Conservation (phyloP, 768 basidiomycete species). For the Pisolithus marmoratus region DNA sequence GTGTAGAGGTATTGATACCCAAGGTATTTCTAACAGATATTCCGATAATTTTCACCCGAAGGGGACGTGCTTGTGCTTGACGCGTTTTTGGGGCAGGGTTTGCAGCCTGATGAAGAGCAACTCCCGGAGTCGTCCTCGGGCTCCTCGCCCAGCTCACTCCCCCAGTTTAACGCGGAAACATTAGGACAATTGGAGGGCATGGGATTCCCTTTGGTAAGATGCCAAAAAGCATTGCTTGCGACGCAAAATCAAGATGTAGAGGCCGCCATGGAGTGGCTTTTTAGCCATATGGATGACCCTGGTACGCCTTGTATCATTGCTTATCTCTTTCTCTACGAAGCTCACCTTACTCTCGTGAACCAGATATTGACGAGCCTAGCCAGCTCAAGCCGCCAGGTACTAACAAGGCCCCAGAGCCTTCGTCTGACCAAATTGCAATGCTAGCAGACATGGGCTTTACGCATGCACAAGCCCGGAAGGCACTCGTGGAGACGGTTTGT, state of each 20-base stretch:
- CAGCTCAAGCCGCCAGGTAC: conserved; percentile 24
- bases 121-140: conserved; percentile 52
- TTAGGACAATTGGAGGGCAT: conserved; percentile 76
- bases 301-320: conserved; percentile 38
- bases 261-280: conserved; percentile 93
- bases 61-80: conserved; percentile 56
- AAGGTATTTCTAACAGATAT: conserved; percentile 53
- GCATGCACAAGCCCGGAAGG: conserved; percentile 74
- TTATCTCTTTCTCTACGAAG: neutral
- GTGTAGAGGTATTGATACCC: neutral
- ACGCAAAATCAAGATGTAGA: conserved; percentile 76
- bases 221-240: conserved; percentile 85
- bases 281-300: conserved; percentile 91
- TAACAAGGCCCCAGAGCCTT: conserved; percentile 45
- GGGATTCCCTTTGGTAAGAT: conserved; percentile 86
- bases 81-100: conserved; percentile 60
- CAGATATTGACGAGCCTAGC: conserved; percentile 86
- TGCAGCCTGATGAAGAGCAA: conserved; percentile 63
- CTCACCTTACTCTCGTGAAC: neutral
- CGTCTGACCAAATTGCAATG: conserved; percentile 64
- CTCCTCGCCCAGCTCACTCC: conserved; percentile 36
- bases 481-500: conserved; percentile 79
- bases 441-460: conserved; percentile 94
- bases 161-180: conserved; percentile 69
- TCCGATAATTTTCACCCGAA: conserved; percentile 65